Base-by-base conservation (phyloP, 352 stramenopile genomes). In the Elongisporangium undulatum region DNA sequence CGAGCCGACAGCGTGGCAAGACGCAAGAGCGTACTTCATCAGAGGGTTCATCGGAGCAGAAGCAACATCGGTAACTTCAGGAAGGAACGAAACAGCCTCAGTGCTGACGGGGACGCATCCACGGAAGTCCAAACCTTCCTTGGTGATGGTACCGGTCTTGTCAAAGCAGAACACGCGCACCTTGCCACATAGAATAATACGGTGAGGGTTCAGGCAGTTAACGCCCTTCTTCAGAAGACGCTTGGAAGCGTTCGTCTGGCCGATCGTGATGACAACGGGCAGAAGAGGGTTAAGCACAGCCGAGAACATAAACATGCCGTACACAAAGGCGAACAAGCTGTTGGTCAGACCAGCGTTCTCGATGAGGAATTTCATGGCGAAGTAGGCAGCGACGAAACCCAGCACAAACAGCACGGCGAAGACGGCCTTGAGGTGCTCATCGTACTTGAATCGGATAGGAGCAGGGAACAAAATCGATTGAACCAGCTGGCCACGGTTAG, bases 71-170 rank as follows among this genome's bases (percentile, higher is more conserved):
- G 77, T 94, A 64, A 76, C 75, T 41, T 87, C 77, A 3, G 53
- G 51, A 19, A 69, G 57, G 64, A 87, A 85, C 45, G 63, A 61
- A 20, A 61, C 66, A 23, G 54, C 69, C 26, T 83, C 69, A 13
- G 74, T 86, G 17, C 70, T 59, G 16, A 89, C 70, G 0, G 78
- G 78, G n/a, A 88, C 60, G 26, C 77, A 83, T 34, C 77, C 85
- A 56, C 85, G 62, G 64, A 94, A 96, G 55, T 96, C 82, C 6
- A 97, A 66, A 2, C 91, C 91, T 55, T 96, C 75, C 59, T 96
- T 93, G 19, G 91, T 97, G 52, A 97, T 81, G 17, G 91, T 97
- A 7, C 91, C 91, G 0, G 91, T 97, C 67, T 97, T 97, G 75
- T 97, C 91, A 66, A 97, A 97, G 66, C 89, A 96, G 49, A 90